Evolutionary conservation across 805 yeast species (phyloP).

Genomic region (Komagataella pseudopastoris): DNA sequence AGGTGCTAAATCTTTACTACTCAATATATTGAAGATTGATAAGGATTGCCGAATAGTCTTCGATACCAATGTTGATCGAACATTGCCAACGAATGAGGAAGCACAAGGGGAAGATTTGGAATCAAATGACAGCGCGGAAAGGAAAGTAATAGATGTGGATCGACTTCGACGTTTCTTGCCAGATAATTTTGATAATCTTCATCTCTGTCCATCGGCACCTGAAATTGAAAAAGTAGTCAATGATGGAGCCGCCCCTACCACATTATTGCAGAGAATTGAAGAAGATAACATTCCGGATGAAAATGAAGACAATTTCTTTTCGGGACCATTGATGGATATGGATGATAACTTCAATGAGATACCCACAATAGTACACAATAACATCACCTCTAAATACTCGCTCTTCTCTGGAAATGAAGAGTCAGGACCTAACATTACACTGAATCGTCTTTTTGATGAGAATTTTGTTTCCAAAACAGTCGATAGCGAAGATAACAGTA

Average conservation of each 20-base stretch:
- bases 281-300: conserved; percentile 8
- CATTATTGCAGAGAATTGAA: conserved; percentile 12
- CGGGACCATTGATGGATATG: conserved; percentile 6
- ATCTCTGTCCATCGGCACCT: conserved; percentile 61
- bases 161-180: conserved; percentile 3
- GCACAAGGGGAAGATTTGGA: background rate
- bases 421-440: conserved; percentile 16
- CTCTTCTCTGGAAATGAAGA: conserved; percentile 16
- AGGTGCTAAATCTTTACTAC: conserved; percentile 40
- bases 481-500: conserved; percentile 8
- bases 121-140: background rate
- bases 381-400: conserved; percentile 18
- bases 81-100: background rate
- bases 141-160: background rate
- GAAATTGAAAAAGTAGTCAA: conserved; percentile 29
- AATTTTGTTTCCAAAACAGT: conserved; percentile 9
- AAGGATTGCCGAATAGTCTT: conserved; percentile 33
- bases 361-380: background rate
- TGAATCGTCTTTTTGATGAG: conserved; percentile 19
- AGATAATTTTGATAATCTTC: conserved; percentile 12
- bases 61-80: conserved; percentile 24
- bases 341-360: conserved; percentile 1
- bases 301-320: conserved; percentile 2
- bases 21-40: conserved; percentile 35
- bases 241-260: conserved; percentile 14